phyloP scores from a whole-genome alignment of 2,329 filamentous ascomycete genomes.

The Aspergillus terreus region DNA sequence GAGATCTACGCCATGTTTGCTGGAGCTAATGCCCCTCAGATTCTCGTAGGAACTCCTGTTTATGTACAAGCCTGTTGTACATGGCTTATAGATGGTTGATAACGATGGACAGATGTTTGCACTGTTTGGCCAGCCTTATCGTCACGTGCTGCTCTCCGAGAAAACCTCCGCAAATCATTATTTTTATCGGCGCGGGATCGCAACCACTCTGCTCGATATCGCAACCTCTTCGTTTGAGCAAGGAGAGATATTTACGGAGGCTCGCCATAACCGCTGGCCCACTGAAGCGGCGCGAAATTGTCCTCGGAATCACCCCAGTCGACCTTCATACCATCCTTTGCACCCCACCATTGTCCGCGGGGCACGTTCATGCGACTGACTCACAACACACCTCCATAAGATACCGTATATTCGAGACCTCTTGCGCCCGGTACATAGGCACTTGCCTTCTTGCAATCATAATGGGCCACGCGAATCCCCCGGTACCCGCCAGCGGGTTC shows the following conservation, averaged over 20 bases:
- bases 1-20: too few species aligned
- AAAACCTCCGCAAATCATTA: slow-evolving; percentile 1
- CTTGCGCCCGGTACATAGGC: not conserved
- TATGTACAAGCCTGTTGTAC: too few species aligned
- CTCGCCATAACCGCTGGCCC: not conserved
- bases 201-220: not conserved
- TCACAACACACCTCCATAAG: not conserved
- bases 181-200: not conserved
- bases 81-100: too few species aligned
- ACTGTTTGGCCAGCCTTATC: not conserved
- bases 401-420: not conserved
- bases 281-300: not conserved
- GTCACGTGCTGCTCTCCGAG: slow-evolving; percentile 3
- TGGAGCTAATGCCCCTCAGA: too few species aligned
- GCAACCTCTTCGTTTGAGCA: not conserved
- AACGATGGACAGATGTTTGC: not conserved
- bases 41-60: too few species aligned
- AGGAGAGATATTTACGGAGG: not conserved
- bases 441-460: not conserved
- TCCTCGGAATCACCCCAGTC: not conserved
- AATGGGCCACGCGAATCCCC: slow-evolving; percentile 8
- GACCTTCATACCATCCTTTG: not conserved
- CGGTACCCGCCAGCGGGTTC: slow-evolving; percentile 30
- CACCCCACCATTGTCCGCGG: slow-evolving; percentile 7
- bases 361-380: slow-evolving; percentile 1